Percentiles rank a stretch among this genome's conserved stretches.
These are phyloP conservation scores for Diaporthe sp. DNA, from an alignment of 2,329 filamentous ascomycete genomes.

Conservation along the genomic window DNA sequence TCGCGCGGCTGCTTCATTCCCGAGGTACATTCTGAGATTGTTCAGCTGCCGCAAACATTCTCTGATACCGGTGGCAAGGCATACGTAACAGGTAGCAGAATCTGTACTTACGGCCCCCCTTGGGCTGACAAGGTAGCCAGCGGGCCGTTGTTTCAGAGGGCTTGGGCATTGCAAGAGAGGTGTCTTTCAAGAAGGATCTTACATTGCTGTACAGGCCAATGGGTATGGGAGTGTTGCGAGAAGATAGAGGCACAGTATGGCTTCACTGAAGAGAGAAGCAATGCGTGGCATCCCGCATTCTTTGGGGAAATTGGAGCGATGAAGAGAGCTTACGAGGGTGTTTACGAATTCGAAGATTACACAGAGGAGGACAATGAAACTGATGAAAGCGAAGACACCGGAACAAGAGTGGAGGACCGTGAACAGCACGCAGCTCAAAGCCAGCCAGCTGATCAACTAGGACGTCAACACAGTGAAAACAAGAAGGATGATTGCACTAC, in stretches of 20 bases:
- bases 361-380: not conserved
- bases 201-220: slow-evolving; percentile 6
- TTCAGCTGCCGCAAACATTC: slow-evolving; percentile 5
- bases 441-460: not conserved
- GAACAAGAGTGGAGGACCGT: not conserved
- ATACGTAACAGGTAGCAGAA: not conserved
- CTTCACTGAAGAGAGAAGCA: not conserved
- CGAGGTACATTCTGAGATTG: slow-evolving; percentile 9
- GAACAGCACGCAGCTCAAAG: not conserved
- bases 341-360: slow-evolving; percentile 5
- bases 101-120: not conserved
- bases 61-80: slow-evolving; percentile 4
- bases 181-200: slow-evolving; percentile 10
- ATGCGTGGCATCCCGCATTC: slow-evolving; percentile 6
- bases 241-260: slow-evolving; percentile 9
- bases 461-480: not conserved
- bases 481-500: not conserved
- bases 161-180: slow-evolving; percentile 19
- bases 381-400: not conserved
- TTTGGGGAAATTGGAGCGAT: not conserved
- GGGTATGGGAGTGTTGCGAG: slow-evolving; percentile 22
- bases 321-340: slow-evolving; percentile 6
- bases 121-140: slow-evolving; percentile 3
- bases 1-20: slow-evolving; percentile 18
- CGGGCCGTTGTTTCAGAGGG: slow-evolving; percentile 3